phyloP scores from a whole-genome alignment of 2,329 filamentous ascomycete species.

The Teratosphaeria destructans region DNA sequence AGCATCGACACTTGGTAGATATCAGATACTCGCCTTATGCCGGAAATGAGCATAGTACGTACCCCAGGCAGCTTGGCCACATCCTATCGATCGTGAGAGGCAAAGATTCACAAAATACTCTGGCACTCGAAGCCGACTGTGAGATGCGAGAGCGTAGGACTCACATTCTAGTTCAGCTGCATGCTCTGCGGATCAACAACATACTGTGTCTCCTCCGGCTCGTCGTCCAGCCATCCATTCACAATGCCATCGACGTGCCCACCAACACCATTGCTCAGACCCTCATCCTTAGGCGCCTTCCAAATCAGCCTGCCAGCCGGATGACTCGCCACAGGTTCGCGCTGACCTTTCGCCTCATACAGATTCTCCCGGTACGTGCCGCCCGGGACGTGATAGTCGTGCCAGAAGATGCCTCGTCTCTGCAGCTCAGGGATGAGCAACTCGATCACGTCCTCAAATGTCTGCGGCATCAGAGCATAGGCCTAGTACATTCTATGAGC shows the following conservation, averaged over 20 bases:
- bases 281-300: constrained; percentile 10
- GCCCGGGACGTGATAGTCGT: constrained; percentile 43
- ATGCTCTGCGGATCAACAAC: constrained; percentile 4
- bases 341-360: constrained; percentile 8
- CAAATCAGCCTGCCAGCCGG: constrained; percentile 39
- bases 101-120: background rate
- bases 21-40: too few relatives aligned
- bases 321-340: constrained; percentile 42
- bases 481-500: constrained; percentile 14
- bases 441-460: constrained; percentile 58
- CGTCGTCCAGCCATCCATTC: background rate
- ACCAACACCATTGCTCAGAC: background rate
- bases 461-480: constrained; percentile 55
- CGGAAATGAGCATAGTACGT: too few relatives aligned
- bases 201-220: background rate
- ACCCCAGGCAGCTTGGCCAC: too few relatives aligned
- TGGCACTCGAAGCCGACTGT: background rate
- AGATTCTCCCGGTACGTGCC: constrained; percentile 55
- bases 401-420: constrained; percentile 47
- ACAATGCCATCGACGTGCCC: background rate
- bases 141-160: background rate
- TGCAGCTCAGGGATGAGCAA: constrained; percentile 55
- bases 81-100: too few relatives aligned
- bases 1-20: background rate
- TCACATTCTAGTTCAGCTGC: constrained; percentile 3